phyloP scores from a whole-genome alignment of 2,329 filamentous ascomycete genomes.

The Trichoderma sp. region DNA sequence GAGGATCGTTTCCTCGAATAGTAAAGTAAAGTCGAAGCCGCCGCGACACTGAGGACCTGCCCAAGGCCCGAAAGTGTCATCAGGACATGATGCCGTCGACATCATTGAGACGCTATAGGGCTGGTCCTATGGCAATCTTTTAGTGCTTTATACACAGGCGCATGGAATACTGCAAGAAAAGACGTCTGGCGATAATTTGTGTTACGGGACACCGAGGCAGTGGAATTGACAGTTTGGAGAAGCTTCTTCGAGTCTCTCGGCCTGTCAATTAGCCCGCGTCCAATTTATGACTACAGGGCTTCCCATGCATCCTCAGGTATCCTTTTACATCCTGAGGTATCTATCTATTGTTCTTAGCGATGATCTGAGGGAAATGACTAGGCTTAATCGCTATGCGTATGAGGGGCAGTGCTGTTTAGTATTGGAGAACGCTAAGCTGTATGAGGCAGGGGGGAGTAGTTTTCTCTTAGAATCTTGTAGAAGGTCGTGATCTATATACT shows the following conservation, averaged over 20 bases:
- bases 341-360: not conserved
- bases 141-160: not conserved
- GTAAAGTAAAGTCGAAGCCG: constrained; percentile 31
- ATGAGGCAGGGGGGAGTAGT: not conserved
- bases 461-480: not conserved
- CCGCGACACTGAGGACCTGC: constrained; percentile 26
- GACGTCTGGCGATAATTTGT: not conserved
- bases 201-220: too few relatives aligned
- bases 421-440: not conserved
- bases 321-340: not conserved
- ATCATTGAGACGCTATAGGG: not conserved
- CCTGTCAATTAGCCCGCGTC: not conserved
- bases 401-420: not conserved
- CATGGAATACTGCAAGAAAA: not conserved
- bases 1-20: constrained; percentile 29
- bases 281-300: not conserved
- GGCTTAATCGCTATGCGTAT: not conserved
- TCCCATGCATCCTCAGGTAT: not conserved
- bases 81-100: constrained; percentile 5
- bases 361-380: not conserved
- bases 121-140: not conserved
- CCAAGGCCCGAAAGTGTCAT: constrained; percentile 24
- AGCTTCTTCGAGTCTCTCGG: not conserved
- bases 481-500: not conserved
- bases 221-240: not conserved